phyloP scores from a whole-genome alignment of 1,139 yeast species.

The Geotrichum europaeum region DNA sequence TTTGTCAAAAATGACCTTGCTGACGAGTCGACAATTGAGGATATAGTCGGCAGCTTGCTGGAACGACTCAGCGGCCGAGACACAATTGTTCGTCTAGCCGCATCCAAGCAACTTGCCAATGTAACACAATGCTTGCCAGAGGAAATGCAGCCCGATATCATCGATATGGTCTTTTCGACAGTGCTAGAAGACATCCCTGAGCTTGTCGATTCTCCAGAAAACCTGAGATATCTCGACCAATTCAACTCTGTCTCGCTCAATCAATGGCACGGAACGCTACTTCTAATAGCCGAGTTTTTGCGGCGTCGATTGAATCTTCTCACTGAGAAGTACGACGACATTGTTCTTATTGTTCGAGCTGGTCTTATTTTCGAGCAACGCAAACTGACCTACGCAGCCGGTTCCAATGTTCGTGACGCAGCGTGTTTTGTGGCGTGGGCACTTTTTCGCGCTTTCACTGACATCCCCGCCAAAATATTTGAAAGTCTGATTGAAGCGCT shows the following conservation, averaged over 20 bases:
- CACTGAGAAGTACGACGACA: neutral
- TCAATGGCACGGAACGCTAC: constrained; percentile 42
- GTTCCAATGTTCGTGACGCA: constrained; percentile 73
- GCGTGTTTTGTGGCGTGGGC: constrained; percentile 76
- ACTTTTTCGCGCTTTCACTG: constrained; percentile 40
- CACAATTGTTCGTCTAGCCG: constrained; percentile 41
- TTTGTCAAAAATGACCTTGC: constrained; percentile 6
- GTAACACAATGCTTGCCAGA: constrained; percentile 32
- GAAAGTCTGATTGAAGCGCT: constrained; percentile 29
- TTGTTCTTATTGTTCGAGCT: constrained; percentile 31
- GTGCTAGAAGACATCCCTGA: constrained; percentile 26
- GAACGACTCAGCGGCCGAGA: constrained; percentile 34
- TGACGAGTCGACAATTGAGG: constrained; percentile 1
- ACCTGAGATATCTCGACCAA: constrained; percentile 5
- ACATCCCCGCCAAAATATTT: constrained; percentile 28
- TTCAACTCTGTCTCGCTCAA: constrained; percentile 31
- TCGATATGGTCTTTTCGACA: constrained; percentile 30
- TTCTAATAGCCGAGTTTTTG: constrained; percentile 44
- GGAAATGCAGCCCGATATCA: constrained; percentile 35
- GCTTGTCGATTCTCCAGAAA: neutral
- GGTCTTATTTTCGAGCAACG: constrained; percentile 53
- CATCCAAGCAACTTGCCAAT: constrained; percentile 44
- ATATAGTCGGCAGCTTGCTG: constrained; percentile 5
- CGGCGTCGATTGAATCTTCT: constrained; percentile 27
- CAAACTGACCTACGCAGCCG: constrained; percentile 46